Conservation (phyloP, 768 basidiomycete genomes). For the Pleurotus tuoliensis region DNA sequence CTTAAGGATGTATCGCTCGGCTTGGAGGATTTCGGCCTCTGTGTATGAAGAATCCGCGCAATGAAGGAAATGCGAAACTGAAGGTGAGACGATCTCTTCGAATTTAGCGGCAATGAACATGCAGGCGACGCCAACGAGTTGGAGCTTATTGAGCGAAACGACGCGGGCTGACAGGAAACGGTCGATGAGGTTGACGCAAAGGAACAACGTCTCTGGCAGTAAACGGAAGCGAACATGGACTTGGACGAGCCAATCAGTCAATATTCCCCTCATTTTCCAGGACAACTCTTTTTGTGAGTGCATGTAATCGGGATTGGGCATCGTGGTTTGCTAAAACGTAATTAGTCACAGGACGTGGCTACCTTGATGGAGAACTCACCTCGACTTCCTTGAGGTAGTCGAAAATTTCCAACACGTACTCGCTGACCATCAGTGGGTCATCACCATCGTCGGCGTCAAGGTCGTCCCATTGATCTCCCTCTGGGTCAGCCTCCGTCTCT, state of each 20-base stretch:
- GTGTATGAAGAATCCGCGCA: constrained; percentile 88
- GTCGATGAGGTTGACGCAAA: constrained; percentile 90
- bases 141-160: constrained; percentile 89
- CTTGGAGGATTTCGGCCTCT: constrained; percentile 61
- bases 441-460: constrained; percentile 89
- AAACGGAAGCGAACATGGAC: constrained; percentile 91
- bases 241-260: constrained; percentile 96
- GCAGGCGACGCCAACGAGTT: constrained; percentile 92
- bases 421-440: constrained; percentile 95
- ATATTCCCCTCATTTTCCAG: constrained; percentile 94
- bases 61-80: constrained; percentile 83
- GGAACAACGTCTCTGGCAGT: constrained; percentile 91
- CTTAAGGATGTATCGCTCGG: constrained; percentile 89
- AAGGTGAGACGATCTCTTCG: constrained; percentile 92
- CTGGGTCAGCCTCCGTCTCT: constrained; percentile 62
- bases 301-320: constrained; percentile 96
- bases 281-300: constrained; percentile 88
- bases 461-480: constrained; percentile 77
- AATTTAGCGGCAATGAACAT: constrained; percentile 94
- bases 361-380: constrained; percentile 42
- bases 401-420: constrained; percentile 94
- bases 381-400: constrained; percentile 87
- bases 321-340: constrained; percentile 55
- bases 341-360: background rate
- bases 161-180: constrained; percentile 73